Evolutionary conservation across 805 yeast genomes (phyloP), one percentile per base, ranked within the genome.

Genomic region (Schizosaccharomyces japonicus): DNA sequence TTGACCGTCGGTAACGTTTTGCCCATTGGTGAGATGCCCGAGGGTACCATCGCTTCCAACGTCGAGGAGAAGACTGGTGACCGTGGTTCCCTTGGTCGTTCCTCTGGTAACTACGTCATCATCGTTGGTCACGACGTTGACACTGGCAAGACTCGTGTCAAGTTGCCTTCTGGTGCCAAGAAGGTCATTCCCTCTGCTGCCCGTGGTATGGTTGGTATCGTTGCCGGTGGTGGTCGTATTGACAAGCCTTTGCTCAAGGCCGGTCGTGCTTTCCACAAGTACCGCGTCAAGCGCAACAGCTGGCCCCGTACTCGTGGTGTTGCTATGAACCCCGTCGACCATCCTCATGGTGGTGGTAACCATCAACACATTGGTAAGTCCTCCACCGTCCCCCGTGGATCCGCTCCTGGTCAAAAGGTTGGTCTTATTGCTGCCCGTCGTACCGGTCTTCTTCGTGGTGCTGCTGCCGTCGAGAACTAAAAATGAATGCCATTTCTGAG

Each of bases 321-420:
- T 69, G 98, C 98, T 69, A 87, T 90, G 98, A 87, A 87, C 76
- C 96, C 96, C 71, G 98, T 87, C 70, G 98, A 87, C 70, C 98
- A 87, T 77, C 98, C 98, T 70, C 98, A 87, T 72, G 98, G 98
- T 82, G 96, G 98, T 87, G 98, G 98, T 87, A 85, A 85, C 94
- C 96, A 87, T 73, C 96, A 87, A 77, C 96, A 87, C 72, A 87
- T 85, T 75, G 96, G 96, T 52, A 87, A 87, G 78, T 95, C 96
- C 65, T 87, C 96, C 63, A 87, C 96, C 65, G 87, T 87, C 64
- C 79, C 94, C 61, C 83, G 96, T 80, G 94, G 94, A 71, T 95
- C 96, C 60, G 96, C 87, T 68, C 75, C 98, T 65, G 98, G 98
- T 82, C 98, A 87, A 77, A 87, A 87, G 92, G 94, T 92, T 69